Evolutionary conservation across 108 stramenopile genomes (phyloP), one percentile per base, ranked within the genome.

Genomic region (Stephanodiscus minutulus): DNA sequence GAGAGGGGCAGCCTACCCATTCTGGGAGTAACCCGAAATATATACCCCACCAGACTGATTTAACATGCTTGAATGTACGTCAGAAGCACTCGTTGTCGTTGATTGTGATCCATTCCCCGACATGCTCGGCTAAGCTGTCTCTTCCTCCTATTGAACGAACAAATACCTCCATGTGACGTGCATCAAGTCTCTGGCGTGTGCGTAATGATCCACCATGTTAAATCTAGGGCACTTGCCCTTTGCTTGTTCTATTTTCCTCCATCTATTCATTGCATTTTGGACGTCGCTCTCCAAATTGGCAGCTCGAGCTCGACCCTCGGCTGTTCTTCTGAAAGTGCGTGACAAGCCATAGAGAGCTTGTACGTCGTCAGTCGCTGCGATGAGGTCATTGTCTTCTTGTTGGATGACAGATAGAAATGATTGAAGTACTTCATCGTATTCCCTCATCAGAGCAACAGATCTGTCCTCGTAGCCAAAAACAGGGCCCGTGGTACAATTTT

Each of bases 251-350:
- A 24, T 18, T 24, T 52, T 52, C 22, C 22, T 24, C 50, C 50
- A 52, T 20, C 50, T 24, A 52, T 52, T 52, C 50, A 52, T 52
- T 52, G 50, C 50, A 24, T 21, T 52, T 10, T 52, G 50, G 7
- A 52, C 50, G 9, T 20, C 50, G 6, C 7, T 20, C 5, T 52
- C 22, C 17, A 52, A 20, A 20, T 52, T 52, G 6, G 50, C 50
- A 9, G 24, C 50, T 20, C 17, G 20, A 1, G 50, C 50, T 20
- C 50, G 1, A 9, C 50, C 50, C 9, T 52, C 18, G 20, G 50
- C 50, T 15, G 63, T 64, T 25, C 49, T 49, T 17, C 47, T 15
- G 39, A 48, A 48, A 4, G 47, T 27, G 8, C 24, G 22, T 5
- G 3, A 47, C 9, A 64, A 31, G 5, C 46, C 24, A 13, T 49